phyloP scores from a whole-genome alignment of 148 eudicot genomes.

The Oxyria digyna region DNA sequence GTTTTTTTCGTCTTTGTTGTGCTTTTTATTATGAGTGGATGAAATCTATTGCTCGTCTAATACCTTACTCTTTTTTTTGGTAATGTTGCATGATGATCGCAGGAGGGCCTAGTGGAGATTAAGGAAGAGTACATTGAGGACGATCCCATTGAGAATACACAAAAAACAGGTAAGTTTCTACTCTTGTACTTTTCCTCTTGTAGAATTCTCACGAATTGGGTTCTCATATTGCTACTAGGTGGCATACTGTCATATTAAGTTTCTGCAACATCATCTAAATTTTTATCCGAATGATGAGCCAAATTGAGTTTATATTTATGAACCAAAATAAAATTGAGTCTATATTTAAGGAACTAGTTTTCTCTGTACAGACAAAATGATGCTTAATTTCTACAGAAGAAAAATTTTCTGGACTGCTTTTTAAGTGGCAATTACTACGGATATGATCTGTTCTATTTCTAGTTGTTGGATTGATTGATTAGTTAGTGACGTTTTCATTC shows the following conservation, averaged over 20 bases:
- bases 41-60: not conserved
- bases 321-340: too few species aligned
- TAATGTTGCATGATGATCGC: constrained; percentile 14
- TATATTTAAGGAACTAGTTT: too few species aligned
- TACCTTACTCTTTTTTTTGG: not conserved
- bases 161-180: constrained; percentile 25
- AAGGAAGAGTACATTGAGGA: constrained; percentile 69
- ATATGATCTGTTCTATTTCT: not conserved
- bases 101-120: constrained; percentile 90
- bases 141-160: constrained; percentile 20
- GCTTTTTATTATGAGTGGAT: not conserved
- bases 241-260: not conserved
- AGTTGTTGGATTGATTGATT: not conserved
- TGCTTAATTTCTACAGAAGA: not conserved
- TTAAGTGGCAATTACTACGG: not conserved
- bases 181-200: not conserved
- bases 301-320: not conserved
- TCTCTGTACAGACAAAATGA: not conserved
- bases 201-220: not conserved
- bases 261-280: not conserved
- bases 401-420: not conserved
- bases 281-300: not conserved
- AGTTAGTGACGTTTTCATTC: not conserved
- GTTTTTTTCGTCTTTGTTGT: not conserved
- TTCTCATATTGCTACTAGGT: not conserved